Conservation (phyloP, 106 monocot genomes). For the Dendrobium chrysotoxum region DNA sequence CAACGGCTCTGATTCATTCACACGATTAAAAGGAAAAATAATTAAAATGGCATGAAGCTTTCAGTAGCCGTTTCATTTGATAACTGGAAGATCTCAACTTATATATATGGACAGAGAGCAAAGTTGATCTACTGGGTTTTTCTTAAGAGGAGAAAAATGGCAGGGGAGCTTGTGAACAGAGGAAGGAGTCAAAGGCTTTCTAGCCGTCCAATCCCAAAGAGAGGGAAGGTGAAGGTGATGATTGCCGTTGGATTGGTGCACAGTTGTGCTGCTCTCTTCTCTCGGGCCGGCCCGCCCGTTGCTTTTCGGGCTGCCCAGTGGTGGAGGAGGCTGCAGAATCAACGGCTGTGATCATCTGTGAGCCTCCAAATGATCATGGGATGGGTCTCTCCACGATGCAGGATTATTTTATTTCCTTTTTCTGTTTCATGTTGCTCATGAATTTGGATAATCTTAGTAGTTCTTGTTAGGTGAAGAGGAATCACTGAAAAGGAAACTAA, state of each 20-base stretch:
- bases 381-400: background rate
- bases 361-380: background rate
- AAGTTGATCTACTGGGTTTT: background rate
- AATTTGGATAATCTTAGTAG: background rate
- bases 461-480: too few species aligned
- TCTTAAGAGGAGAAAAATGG: background rate
- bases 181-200: slow-evolving; percentile 11
- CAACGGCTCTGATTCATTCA: slow-evolving; percentile 1
- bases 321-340: slow-evolving; percentile 2
- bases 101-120: background rate
- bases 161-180: background rate
- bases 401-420: background rate
- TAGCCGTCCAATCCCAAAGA: slow-evolving; percentile 27
- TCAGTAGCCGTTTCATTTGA: too few species aligned
- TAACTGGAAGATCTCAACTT: background rate
- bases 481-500: too few species aligned
- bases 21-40: slow-evolving; percentile 12
- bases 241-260: slow-evolving; percentile 26
- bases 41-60: background rate
- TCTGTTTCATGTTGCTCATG: background rate
- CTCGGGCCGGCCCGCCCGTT: background rate
- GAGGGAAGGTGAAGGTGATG: slow-evolving; percentile 34
- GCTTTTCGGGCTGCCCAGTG: background rate
- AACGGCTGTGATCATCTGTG: background rate
- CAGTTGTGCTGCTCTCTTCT: slow-evolving; percentile 14